Evolutionary conservation across 1,284 basidiomycete genomes (phyloP).

Genomic region (Ganoderma lucidum): DNA sequence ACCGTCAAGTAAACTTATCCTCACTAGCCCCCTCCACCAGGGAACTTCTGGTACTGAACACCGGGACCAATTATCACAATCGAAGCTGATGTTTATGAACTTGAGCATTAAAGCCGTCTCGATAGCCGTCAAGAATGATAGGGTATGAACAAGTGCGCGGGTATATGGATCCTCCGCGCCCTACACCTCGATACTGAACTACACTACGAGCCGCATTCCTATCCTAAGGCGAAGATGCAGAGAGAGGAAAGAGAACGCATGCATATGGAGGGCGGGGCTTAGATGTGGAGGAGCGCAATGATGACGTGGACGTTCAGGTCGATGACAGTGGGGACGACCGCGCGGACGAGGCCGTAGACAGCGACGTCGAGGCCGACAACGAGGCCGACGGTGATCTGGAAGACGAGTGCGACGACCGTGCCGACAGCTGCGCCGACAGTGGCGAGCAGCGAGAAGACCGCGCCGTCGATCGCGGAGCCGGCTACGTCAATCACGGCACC

Average conservation of each 20-base stretch:
- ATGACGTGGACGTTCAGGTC: conserved; percentile 36
- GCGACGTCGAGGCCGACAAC: conserved; percentile 23
- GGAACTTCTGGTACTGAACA: too few species aligned
- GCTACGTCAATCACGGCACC: conserved; percentile 46
- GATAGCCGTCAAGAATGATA: neutral
- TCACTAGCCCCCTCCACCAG: too few species aligned
- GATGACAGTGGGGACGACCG: conserved; percentile 28
- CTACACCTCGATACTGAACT: neutral
- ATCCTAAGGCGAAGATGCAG: conserved; percentile 22
- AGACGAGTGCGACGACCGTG: conserved; percentile 39
- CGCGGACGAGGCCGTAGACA: conserved; percentile 37
- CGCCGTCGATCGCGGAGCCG: conserved; percentile 33
- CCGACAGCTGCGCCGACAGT: conserved; percentile 43
- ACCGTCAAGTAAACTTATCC: too few species aligned
- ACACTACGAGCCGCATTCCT: neutral
- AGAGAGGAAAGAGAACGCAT: neutral
- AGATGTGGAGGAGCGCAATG: conserved; percentile 36
- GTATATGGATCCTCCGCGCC: conserved; percentile 9
- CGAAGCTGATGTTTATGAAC: neutral
- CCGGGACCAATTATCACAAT: neutral
- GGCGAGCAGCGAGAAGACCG: conserved; percentile 39
- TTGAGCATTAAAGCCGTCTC: neutral
- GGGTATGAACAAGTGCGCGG: conserved; percentile 12
- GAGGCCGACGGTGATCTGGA: conserved; percentile 41
- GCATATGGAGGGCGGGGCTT: conserved; percentile 9